phyloP scores from a whole-genome alignment of 768 basidiomycete species.

The Fomitopsis serialis region DNA sequence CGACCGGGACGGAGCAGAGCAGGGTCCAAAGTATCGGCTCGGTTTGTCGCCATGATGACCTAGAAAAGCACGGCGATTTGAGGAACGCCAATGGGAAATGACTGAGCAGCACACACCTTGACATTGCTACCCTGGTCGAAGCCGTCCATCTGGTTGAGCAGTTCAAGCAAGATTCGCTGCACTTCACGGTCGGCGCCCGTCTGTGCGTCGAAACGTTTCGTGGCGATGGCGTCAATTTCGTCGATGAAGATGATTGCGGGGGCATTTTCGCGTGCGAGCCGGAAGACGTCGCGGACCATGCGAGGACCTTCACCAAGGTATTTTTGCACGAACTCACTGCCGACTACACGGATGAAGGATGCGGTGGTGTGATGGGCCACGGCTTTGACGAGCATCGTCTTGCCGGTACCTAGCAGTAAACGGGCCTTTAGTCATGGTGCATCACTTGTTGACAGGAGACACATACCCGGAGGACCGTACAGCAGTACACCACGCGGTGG shows the following conservation, averaged over 20 bases:
- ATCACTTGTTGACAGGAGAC: constrained; percentile 10
- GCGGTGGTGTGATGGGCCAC: constrained; percentile 98
- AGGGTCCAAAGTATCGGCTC: constrained; percentile 96
- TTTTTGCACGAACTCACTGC: constrained; percentile 98
- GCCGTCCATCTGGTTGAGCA: constrained; percentile 99
- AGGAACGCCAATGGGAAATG: not conserved
- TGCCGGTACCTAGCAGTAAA: constrained; percentile 79
- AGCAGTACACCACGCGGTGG: constrained; percentile 95
- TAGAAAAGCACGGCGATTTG: constrained; percentile 24
- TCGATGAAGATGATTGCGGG: constrained; percentile 99
- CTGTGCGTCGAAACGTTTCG: constrained; percentile 99
- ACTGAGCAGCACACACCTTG: constrained; percentile 54
- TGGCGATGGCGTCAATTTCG: constrained; percentile 97
- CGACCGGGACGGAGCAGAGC: constrained; percentile 96
- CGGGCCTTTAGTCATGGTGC: not conserved
- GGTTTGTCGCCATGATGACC: constrained; percentile 99
- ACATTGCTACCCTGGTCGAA: constrained; percentile 99
- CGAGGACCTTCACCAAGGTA: constrained; percentile 98
- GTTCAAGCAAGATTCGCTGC: constrained; percentile 93
- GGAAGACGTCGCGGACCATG: constrained; percentile 99
- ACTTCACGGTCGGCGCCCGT: constrained; percentile 99
- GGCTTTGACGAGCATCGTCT: constrained; percentile 99
- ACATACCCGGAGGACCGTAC: constrained; percentile 94
- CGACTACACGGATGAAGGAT: constrained; percentile 95
- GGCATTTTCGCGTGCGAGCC: constrained; percentile 93